Evolutionary conservation across 2,329 filamentous ascomycete species (phyloP).

Genomic region (Aureobasidium sp.): DNA sequence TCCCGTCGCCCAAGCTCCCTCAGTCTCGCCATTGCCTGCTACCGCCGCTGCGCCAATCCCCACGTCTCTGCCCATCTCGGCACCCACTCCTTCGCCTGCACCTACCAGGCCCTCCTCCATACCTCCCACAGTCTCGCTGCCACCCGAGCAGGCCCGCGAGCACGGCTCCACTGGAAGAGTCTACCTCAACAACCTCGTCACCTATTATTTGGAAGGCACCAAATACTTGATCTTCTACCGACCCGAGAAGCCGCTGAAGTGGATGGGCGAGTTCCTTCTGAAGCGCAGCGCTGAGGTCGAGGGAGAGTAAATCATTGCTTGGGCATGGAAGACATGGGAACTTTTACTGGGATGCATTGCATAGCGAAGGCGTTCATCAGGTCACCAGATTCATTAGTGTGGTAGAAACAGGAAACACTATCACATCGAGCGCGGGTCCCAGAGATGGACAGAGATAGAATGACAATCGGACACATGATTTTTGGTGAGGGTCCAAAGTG

Average conservation of each 20-base stretch:
- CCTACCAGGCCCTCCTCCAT: conserved; percentile 24
- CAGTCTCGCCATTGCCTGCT: conserved; percentile 4
- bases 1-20: conserved; percentile 6
- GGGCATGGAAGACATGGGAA: not conserved
- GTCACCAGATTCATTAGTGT: conserved; percentile 6
- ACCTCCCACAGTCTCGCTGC: conserved; percentile 19
- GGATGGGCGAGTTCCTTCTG: conserved; percentile 40
- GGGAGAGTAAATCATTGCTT: conserved; percentile 20
- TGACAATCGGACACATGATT: conserved; percentile 4
- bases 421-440: not conserved
- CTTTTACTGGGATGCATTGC: not conserved
- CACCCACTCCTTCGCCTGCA: conserved; percentile 19
- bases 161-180: conserved; percentile 42
- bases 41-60: conserved; percentile 6
- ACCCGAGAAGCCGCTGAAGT: conserved; percentile 44
- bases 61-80: conserved; percentile 1
- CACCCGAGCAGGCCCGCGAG: conserved; percentile 32
- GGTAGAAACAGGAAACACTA: not conserved
- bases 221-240: conserved; percentile 43
- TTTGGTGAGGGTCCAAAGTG: conserved; percentile 3
- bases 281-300: conserved; percentile 42
- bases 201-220: conserved; percentile 44
- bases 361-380: conserved; percentile 14
- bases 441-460: not conserved
- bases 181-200: conserved; percentile 43